Evolutionary conservation across 345 rosid species (phyloP).

Genomic region (Eucalyptus curtisii): DNA sequence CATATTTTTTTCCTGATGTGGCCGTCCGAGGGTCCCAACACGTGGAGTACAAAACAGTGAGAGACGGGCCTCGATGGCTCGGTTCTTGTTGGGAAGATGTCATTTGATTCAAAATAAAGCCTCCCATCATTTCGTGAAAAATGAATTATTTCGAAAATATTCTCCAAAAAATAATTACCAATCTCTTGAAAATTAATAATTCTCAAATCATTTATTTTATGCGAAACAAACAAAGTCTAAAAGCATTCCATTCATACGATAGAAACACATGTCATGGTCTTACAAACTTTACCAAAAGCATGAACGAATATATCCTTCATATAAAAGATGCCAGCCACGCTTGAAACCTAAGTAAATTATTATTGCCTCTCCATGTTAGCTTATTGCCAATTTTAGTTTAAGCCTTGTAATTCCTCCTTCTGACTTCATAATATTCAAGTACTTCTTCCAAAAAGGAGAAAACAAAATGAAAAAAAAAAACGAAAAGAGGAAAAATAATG

Average conservation of each 20-base stretch:
- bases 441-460: neutral
- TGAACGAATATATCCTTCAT: accelerated
- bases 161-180: accelerated
- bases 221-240: accelerated
- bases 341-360: neutral
- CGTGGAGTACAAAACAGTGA: neutral
- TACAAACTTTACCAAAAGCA: neutral
- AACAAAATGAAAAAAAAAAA: neutral
- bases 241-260: neutral
- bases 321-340: neutral
- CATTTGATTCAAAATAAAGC: neutral
- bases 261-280: accelerated
- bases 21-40: too few species aligned
- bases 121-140: neutral
- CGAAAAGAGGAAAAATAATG: neutral
- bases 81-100: neutral
- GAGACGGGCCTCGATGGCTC: neutral
- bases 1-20: too few species aligned
- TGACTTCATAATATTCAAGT: neutral
- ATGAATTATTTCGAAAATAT: neutral
- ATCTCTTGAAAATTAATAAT: neutral
- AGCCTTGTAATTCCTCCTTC: neutral
- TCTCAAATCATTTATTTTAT: accelerated
- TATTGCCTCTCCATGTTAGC: neutral
- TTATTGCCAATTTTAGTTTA: neutral